Evolutionary conservation across 2,329 filamentous ascomycete species (phyloP).

Genomic region (Fusarium sp.): DNA sequence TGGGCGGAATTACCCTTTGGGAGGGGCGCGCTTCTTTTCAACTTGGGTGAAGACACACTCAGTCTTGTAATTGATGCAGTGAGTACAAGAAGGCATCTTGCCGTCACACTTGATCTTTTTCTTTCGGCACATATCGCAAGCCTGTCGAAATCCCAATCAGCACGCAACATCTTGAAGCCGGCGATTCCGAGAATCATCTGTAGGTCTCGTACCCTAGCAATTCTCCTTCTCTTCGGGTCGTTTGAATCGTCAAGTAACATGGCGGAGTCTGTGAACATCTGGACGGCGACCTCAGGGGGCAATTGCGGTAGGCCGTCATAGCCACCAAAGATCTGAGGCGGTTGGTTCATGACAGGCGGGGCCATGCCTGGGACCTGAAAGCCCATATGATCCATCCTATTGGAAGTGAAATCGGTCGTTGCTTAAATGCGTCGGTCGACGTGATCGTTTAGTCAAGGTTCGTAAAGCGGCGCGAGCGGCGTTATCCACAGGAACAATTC

Average conservation of each 20-base stretch:
- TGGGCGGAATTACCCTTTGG: constrained; percentile 78
- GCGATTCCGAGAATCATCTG: background rate
- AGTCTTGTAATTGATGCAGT: constrained; percentile 98
- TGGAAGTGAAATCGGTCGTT: background rate
- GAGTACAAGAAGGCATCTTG: constrained; percentile 91
- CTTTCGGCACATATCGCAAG: constrained; percentile 96
- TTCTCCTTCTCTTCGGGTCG: constrained; percentile 88
- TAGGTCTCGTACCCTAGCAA: constrained; percentile 74
- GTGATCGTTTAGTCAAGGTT: constrained; percentile 5
- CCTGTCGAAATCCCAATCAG: constrained; percentile 58
- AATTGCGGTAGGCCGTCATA: constrained; percentile 70
- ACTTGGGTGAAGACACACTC: constrained; percentile 97
- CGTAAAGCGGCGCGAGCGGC: constrained; percentile 21
- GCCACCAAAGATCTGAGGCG: constrained; percentile 73
- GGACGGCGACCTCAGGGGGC: constrained; percentile 65
- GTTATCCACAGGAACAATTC: constrained; percentile 19
- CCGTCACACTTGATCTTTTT: constrained; percentile 99
- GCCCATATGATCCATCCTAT: constrained; percentile 58
- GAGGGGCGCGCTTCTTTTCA: constrained; percentile 97
- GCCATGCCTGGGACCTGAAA: constrained; percentile 68
- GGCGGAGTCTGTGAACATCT: constrained; percentile 67
- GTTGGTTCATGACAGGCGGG: constrained; percentile 70
- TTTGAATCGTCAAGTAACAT: constrained; percentile 71
- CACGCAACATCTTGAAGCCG: constrained; percentile 5
- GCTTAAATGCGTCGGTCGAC: background rate